Conservation (phyloP, 164 flowering plant genomes). For the Annona cherimola region DNA sequence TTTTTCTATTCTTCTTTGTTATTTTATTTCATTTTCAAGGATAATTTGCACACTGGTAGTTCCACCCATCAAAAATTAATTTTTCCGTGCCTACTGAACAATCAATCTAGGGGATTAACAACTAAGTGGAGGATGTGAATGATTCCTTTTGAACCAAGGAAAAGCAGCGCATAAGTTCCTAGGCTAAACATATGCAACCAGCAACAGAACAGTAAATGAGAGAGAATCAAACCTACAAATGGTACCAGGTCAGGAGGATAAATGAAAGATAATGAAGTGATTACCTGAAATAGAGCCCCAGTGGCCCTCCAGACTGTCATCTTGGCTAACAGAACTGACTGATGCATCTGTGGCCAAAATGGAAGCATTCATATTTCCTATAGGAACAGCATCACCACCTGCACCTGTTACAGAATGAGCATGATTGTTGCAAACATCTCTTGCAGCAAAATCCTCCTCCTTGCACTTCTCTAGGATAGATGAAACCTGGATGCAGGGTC, state of each 20-base stretch:
- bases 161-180: background rate
- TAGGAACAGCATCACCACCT: slow-evolving; percentile 22
- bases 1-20: too few relatives aligned
- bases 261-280: background rate
- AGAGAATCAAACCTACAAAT: background rate
- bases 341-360: slow-evolving; percentile 24
- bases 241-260: background rate
- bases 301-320: slow-evolving; percentile 60
- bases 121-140: background rate
- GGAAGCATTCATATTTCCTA: slow-evolving; percentile 25
- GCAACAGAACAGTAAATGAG: background rate
- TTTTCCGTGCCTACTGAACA: background rate
- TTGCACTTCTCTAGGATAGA: slow-evolving; percentile 14
- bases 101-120: background rate
- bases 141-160: background rate
- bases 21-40: too few relatives aligned
- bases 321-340: slow-evolving; percentile 45
- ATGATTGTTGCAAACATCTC: slow-evolving; percentile 9
- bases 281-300: slow-evolving; percentile 89
- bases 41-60: too few relatives aligned
- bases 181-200: background rate
- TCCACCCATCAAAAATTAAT: too few relatives aligned
- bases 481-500: slow-evolving; percentile 17
- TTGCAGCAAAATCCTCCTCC: slow-evolving; percentile 12
- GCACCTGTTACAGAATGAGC: background rate